Percentiles rank a stretch among this genome's conserved stretches.
Conservation (phyloP, 805 yeast genomes). For the Wickerhamomyces chaumierensis region DNA sequence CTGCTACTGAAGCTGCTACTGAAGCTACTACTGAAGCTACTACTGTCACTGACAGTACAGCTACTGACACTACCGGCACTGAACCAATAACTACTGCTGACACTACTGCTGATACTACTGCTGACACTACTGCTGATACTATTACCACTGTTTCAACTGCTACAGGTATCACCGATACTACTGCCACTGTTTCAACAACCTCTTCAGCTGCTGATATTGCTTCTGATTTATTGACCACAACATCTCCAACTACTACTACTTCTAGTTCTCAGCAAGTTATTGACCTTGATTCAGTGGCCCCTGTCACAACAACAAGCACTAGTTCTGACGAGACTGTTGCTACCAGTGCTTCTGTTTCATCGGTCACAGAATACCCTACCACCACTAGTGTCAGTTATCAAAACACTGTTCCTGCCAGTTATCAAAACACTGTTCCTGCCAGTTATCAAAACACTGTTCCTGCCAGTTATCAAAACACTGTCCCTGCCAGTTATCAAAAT, state of each 20-base stretch:
- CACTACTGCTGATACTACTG: background rate
- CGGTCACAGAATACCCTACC: too few relatives aligned
- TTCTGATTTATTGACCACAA: background rate
- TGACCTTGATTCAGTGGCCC: too few relatives aligned
- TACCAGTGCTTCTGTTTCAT: too few relatives aligned
- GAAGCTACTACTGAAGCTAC: slow-evolving; percentile 2
- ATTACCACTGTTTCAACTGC: slow-evolving; percentile 1
- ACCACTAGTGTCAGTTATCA: too few relatives aligned
- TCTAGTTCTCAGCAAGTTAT: too few relatives aligned
- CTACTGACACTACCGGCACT: background rate
- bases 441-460: too few relatives aligned
- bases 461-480: too few relatives aligned
- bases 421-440: too few relatives aligned
- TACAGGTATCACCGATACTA: background rate
- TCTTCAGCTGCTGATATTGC: background rate
- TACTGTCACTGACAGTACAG: background rate
- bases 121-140: slow-evolving; percentile 1
- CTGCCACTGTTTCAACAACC: background rate
- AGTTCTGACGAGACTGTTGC: too few relatives aligned
- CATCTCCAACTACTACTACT: background rate
- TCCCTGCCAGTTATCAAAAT: too few relatives aligned
- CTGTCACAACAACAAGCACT: too few relatives aligned
- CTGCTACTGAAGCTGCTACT: background rate
- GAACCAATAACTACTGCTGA: background rate
- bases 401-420: too few relatives aligned